phyloP scores from a whole-genome alignment of 495 filamentous ascomycete genomes.

The Xylaria nigripes region DNA sequence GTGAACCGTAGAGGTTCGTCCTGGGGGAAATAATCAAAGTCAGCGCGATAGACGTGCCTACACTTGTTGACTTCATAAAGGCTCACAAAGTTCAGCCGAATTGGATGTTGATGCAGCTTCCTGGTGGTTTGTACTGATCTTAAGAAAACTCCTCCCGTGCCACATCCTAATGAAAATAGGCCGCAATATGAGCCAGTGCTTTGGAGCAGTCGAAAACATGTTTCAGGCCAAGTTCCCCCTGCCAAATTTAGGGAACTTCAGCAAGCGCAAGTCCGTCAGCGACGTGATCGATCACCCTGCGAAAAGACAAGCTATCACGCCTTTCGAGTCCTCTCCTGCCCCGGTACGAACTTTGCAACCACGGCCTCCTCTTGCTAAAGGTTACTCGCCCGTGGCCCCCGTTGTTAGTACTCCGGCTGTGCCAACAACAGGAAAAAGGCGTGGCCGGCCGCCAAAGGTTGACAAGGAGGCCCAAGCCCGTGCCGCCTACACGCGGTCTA shows the following conservation, averaged over 20 bases:
- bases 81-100: constrained; percentile 34
- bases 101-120: constrained; percentile 41
- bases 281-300: constrained; percentile 33
- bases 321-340: constrained; percentile 21
- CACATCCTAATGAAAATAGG: constrained; percentile 27
- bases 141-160: constrained; percentile 17
- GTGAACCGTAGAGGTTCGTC: constrained; percentile 40
- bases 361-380: constrained; percentile 26
- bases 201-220: constrained; percentile 36
- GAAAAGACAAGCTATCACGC: constrained; percentile 34
- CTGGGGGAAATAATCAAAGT: constrained; percentile 48
- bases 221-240: constrained; percentile 30
- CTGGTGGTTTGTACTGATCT: constrained; percentile 32
- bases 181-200: constrained; percentile 42
- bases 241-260: constrained; percentile 27
- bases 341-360: constrained; percentile 26
- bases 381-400: constrained; percentile 22
- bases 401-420: constrained; percentile 10
- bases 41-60: constrained; percentile 39
- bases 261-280: constrained; percentile 38
- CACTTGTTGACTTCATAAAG: constrained; percentile 39
- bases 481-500: constrained; percentile 25
- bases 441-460: constrained; percentile 29
- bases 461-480: constrained; percentile 28
- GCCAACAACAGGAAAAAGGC: constrained; percentile 24